phyloP scores from a whole-genome alignment of 352 stramenopile genomes.

The Pythium rhizo-oryzae region DNA sequence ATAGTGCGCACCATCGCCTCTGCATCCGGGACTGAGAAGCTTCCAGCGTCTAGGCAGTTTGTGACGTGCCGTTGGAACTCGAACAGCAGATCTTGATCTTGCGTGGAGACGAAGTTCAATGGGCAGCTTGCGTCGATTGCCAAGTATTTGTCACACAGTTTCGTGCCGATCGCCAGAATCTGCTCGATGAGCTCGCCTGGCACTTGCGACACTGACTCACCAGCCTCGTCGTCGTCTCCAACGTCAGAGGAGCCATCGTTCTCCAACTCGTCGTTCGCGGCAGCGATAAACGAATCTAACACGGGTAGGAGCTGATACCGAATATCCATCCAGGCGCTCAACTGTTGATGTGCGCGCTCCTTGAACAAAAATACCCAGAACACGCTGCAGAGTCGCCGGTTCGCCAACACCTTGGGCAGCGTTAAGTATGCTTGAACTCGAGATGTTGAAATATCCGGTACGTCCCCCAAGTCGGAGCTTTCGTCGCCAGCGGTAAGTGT shows the following conservation, averaged over 20 bases:
- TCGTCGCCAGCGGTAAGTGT: conserved; percentile 21
- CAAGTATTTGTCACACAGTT: conserved; percentile 70
- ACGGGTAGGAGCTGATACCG: conserved; percentile 70
- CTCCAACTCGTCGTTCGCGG: conserved; percentile 38
- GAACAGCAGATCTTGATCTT: conserved; percentile 52
- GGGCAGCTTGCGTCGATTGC: conserved; percentile 48
- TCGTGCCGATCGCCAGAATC: conserved; percentile 52
- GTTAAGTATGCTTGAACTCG: conserved; percentile 59
- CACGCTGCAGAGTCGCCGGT: conserved; percentile 79
- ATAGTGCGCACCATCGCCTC: conserved; percentile 61
- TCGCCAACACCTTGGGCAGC: conserved; percentile 70
- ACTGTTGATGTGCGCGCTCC: conserved; percentile 74
- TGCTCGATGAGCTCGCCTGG: conserved; percentile 74
- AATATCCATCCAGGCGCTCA: conserved; percentile 88
- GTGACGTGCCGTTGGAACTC: conserved; percentile 66
- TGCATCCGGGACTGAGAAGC: conserved; percentile 68
- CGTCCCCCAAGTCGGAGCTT: conserved; percentile 18
- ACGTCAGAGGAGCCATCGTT: conserved; percentile 28
- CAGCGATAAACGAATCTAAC: conserved; percentile 56
- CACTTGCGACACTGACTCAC: conserved; percentile 29
- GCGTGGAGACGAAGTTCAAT: conserved; percentile 74
- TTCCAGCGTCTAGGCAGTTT: conserved; percentile 59
- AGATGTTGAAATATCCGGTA: conserved; percentile 6
- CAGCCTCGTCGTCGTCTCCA: conserved; percentile 9
- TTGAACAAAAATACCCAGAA: conserved; percentile 91